Base-by-base conservation (phyloP, 2,329 filamentous ascomycete species). In the Hansfordia pulvinata region DNA sequence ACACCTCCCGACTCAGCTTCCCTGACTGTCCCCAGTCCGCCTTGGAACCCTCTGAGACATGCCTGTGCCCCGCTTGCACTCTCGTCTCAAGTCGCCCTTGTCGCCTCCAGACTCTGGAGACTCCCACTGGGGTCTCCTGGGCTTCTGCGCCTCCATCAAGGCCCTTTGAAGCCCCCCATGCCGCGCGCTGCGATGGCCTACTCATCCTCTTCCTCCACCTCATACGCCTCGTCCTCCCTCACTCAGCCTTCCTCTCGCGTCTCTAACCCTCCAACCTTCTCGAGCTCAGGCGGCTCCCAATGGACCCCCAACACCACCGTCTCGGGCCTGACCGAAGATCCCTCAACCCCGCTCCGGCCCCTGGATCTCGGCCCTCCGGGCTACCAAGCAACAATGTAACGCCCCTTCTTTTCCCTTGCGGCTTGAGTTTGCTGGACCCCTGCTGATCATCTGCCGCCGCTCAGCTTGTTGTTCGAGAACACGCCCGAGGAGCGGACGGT, bases 381-480 rank as follows among this genome's bases (percentile, higher is more conserved):
- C 27, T 67, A 61, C 36, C 57, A 63, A 50, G 62, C 62, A 41
- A 65, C 61, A 40, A 64, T 66, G 62, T 66, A 56, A 41, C 41
- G 35, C 41, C 18, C 29, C 34, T 15, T 29, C 27, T 20, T 23
- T 17, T 13, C 20, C 13, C 22, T 36, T 27, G 24, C 26, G 10
- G 14, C 23, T 11, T 28, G 17, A 23, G 17, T 20, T 21, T 20
- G 21, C 14, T 12, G 23, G 17, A 18, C 8, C 19, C 10, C 21
- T 25, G 32, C 36, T 35, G 25, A 35, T 25, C 15, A 29, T 5
- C 12, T 25, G 12, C 17, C 35, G 19, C 19, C 21, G 32, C 16
- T 20, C 39, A 66, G 62, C 50, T 58, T 52, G 23, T 52, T 66
- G n/a, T 65, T 60, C 32, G 59, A 64, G 36, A 55, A 60, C 25